Evolutionary conservation across 2,329 filamentous ascomycete species (phyloP).

Genomic region (Talaromyces rugulosus): DNA sequence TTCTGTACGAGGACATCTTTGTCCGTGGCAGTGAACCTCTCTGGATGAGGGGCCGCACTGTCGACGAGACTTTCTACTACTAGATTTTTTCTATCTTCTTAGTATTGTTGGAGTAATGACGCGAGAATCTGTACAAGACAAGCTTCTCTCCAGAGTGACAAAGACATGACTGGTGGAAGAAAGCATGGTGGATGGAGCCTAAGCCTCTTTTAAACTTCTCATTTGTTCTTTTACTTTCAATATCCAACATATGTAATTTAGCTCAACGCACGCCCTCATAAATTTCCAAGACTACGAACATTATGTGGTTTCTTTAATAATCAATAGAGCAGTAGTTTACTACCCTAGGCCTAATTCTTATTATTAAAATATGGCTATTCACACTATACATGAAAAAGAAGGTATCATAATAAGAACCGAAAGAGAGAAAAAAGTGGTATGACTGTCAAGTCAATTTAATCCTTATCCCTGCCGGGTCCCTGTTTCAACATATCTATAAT

Average conservation of each 20-base stretch:
- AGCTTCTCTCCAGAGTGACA: not conserved
- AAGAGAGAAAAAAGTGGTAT: too few relatives aligned
- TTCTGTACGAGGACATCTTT: conserved; percentile 96
- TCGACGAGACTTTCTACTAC: conserved; percentile 90
- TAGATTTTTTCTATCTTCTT: conserved; percentile 29
- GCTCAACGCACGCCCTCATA: not conserved
- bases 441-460: too few relatives aligned
- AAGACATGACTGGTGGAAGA: not conserved
- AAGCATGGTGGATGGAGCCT: not conserved
- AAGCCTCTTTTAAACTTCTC: conserved; percentile 4
- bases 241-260: conserved; percentile 9
- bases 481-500: conserved; percentile 39
- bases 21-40: conserved; percentile 80
- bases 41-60: conserved; percentile 80
- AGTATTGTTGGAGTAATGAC: not conserved
- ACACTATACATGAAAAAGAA: too few relatives aligned
- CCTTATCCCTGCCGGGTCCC: conserved; percentile 18
- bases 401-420: too few relatives aligned
- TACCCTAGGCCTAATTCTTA: too few relatives aligned
- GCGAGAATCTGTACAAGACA: not conserved
- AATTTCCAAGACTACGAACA: not conserved
- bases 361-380: too few relatives aligned
- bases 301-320: not conserved
- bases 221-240: conserved; percentile 13
- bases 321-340: too few relatives aligned